phyloP scores from a whole-genome alignment of 208 protist genomes.

The Wallacemonas collosoma region DNA sequence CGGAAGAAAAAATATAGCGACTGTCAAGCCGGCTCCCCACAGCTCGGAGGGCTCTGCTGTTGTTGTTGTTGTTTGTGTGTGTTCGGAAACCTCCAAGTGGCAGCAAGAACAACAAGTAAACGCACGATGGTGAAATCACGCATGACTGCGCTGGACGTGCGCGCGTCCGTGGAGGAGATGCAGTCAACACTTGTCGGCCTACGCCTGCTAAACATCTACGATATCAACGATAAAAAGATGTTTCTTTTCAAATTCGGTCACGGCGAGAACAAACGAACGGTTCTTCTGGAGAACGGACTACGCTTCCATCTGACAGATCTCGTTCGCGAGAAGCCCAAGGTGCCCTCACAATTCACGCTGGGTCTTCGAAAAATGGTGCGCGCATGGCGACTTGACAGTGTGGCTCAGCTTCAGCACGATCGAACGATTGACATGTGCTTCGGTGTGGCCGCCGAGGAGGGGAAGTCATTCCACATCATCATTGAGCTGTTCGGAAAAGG shows the following conservation, averaged over 20 bases:
- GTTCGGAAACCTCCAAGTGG: not conserved
- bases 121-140: conserved; percentile 86
- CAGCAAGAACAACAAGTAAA: conserved; percentile 10
- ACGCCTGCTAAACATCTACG: conserved; percentile 95
- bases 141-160: conserved; percentile 94
- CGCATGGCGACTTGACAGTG: conserved; percentile 88
- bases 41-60: too few species aligned
- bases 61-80: too few species aligned
- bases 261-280: conserved; percentile 83
- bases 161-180: conserved; percentile 90
- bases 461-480: conserved; percentile 82
- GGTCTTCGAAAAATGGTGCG: conserved; percentile 97
- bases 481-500: conserved; percentile 93
- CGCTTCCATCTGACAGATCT: conserved; percentile 94
- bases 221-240: conserved; percentile 84
- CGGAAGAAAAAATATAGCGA: too few species aligned
- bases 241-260: conserved; percentile 95
- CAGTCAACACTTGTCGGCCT: conserved; percentile 78
- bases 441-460: conserved; percentile 63
- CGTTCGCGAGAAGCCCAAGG: conserved; percentile 88
- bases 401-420: conserved; percentile 96
- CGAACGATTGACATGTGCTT: conserved; percentile 96
- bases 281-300: conserved; percentile 94
- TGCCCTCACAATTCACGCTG: conserved; percentile 92
- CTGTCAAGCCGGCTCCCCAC: too few species aligned